These are phyloP conservation scores for Chlamydomonas schloesseri DNA, from an alignment of 139 green algal genomes.

Conservation along the genomic window DNA sequence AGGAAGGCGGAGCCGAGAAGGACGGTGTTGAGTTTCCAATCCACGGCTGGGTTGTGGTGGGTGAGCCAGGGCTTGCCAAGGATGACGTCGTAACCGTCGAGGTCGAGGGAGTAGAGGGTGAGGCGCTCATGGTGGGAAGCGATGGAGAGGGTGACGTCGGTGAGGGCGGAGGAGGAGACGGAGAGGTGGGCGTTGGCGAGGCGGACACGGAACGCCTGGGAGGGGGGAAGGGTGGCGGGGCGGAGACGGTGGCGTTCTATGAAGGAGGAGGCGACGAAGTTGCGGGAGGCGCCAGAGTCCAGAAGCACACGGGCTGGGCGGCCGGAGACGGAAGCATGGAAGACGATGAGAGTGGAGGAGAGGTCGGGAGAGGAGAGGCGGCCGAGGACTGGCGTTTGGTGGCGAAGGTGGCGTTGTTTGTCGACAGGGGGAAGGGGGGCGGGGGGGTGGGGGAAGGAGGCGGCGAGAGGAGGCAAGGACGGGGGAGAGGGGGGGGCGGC, in stretches of 20 bases:
- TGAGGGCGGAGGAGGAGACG: neutral
- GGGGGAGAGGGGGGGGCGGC: too few species aligned
- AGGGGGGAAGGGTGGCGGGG: neutral
- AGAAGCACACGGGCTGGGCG: neutral
- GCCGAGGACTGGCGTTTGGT: too few species aligned
- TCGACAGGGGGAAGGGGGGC: too few species aligned
- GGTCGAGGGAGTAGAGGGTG: neutral
- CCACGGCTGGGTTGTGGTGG: conserved; percentile 4
- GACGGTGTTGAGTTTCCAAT: conserved; percentile 31
- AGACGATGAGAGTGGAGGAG: neutral
- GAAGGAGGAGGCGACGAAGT: neutral
- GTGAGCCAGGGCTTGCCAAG: conserved; percentile 36
- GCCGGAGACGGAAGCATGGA: neutral
- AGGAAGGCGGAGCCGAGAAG: neutral
- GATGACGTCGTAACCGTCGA: conserved; percentile 34
- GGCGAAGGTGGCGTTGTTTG: too few species aligned
- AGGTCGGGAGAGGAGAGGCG: too few species aligned
- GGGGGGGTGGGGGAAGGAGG: too few species aligned
- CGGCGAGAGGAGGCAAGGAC: too few species aligned
- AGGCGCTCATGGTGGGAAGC: neutral
- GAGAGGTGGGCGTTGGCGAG: neutral
- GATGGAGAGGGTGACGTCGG: neutral
- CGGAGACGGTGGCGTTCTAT: neutral
- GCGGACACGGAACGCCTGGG: neutral
- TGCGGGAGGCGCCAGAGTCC: neutral